A percentile compares a stretch with the other conserved stretches of the same genome.
These are phyloP conservation scores for Adiantum capillusveneris DNA, from an alignment of 75 land plant genomes.

Conservation along the genomic window DNA sequence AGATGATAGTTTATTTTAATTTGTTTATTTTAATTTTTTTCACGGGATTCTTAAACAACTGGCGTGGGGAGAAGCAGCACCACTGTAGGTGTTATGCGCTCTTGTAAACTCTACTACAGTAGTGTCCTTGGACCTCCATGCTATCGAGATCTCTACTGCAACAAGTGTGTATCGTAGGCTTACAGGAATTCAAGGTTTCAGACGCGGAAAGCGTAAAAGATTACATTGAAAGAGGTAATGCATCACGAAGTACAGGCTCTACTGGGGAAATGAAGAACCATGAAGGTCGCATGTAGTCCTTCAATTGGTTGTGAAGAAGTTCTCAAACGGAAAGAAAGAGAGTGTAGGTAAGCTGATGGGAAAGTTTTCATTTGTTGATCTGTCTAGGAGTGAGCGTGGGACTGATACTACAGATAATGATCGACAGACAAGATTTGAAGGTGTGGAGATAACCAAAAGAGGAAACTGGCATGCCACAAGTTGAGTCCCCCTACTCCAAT, in stretches of 20 bases:
- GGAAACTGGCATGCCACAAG: too few relatives aligned
- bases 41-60: too few relatives aligned
- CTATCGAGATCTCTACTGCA: too few relatives aligned
- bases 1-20: too few relatives aligned
- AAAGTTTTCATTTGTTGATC: conserved; percentile 48
- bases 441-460: too few relatives aligned
- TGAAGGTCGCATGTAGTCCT: conserved; percentile 48
- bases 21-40: too few relatives aligned
- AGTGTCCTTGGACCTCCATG: too few relatives aligned
- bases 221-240: conserved; percentile 42
- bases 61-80: too few relatives aligned
- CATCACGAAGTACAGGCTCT: conserved; percentile 45
- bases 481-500: too few relatives aligned
- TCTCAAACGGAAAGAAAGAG: conserved; percentile 19
- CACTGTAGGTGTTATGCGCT: too few relatives aligned
- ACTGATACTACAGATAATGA: conserved; percentile 53
- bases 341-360: conserved; percentile 27
- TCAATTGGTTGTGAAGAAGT: conserved; percentile 38
- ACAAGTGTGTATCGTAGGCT: conserved; percentile 70
- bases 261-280: conserved; percentile 50
- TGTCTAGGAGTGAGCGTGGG: conserved; percentile 53
- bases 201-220: conserved; percentile 44
- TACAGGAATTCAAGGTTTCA: conserved; percentile 40
- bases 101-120: too few relatives aligned
- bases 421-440: conserved; percentile 38